Evolutionary conservation across 306 rosid species (phyloP).

Genomic region (Malus asiatica): DNA sequence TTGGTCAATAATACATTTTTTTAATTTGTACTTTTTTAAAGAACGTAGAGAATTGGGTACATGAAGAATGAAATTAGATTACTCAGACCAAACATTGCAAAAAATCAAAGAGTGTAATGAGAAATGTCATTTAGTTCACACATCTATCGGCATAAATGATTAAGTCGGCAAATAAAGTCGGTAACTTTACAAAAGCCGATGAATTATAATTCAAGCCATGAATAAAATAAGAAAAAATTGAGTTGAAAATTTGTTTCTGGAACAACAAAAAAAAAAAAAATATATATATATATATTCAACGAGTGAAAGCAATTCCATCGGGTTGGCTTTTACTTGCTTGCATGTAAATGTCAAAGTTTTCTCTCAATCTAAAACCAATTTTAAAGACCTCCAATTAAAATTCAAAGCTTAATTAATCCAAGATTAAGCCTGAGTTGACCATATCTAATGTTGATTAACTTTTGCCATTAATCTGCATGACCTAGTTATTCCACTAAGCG

Average conservation of each 20-base stretch:
- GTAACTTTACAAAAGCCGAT: neutral
- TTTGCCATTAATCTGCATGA: neutral
- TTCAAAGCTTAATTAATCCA: neutral
- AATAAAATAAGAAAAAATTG: neutral
- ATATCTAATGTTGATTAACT: neutral
- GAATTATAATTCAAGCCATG: conserved; percentile 1
- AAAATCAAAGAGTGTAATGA: neutral
- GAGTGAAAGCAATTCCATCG: neutral
- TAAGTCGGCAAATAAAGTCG: neutral
- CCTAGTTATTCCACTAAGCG: neutral
- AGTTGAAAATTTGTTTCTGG: neutral
- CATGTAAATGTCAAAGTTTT: neutral
- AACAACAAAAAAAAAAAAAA: neutral
- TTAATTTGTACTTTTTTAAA: neutral
- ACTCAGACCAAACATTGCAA: neutral
- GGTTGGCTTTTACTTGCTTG: neutral
- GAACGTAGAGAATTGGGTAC: neutral
- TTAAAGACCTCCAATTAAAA: neutral
- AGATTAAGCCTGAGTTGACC: neutral
- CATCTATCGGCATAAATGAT: neutral
- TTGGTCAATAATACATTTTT: no score
- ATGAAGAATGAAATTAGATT: neutral
- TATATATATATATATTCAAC: neutral
- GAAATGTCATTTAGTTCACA: neutral
- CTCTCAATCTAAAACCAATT: neutral